A percentile compares a stretch with the other conserved stretches of the same genome.
phyloP scores from a whole-genome alignment of 2,329 filamentous ascomycete species.

The Ophiostoma montium region DNA sequence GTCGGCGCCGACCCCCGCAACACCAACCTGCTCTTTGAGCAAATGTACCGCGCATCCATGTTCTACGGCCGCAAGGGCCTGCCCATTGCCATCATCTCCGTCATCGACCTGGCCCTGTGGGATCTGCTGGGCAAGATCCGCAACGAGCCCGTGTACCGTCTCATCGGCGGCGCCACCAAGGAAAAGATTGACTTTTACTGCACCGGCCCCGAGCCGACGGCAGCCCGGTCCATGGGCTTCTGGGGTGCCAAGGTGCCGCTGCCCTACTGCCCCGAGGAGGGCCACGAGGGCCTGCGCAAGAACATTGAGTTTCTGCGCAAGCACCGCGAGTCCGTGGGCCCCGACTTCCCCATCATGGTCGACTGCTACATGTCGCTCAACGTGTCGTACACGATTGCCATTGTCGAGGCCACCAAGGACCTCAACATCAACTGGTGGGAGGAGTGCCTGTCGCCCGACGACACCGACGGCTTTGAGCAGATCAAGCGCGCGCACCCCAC shows the following conservation, averaged over 20 bases:
- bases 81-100: slow-evolving; percentile 79
- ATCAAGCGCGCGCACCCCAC: slow-evolving; percentile 84
- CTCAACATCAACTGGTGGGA: slow-evolving; percentile 97
- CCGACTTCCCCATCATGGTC: slow-evolving; percentile 85
- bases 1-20: slow-evolving; percentile 80
- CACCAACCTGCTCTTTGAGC: slow-evolving; percentile 84
- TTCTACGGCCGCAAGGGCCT: slow-evolving; percentile 93
- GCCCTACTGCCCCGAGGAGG: slow-evolving; percentile 81
- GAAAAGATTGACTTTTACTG: slow-evolving; percentile 84
- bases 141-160: slow-evolving; percentile 84
- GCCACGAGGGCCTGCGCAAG: slow-evolving; percentile 65
- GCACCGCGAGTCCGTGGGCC: slow-evolving; percentile 71
- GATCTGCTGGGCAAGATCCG: slow-evolving; percentile 83
- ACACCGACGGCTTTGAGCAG: slow-evolving; percentile 78
- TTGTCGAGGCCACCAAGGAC: slow-evolving; percentile 70
- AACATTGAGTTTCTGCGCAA: slow-evolving; percentile 80
- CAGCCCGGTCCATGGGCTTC: slow-evolving; percentile 78
- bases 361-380: slow-evolving; percentile 97
- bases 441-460: slow-evolving; percentile 81
- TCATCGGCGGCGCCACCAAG: slow-evolving; percentile 82
- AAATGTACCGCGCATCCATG: slow-evolving; percentile 93
- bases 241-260: slow-evolving; percentile 82
- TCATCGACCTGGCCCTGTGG: slow-evolving; percentile 88
- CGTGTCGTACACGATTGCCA: slow-evolving; percentile 81
- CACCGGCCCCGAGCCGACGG: slow-evolving; percentile 71